These are phyloP conservation scores for Goniomonas avonlea DNA, from an alignment of 78 protist species.

Conservation along the genomic window DNA sequence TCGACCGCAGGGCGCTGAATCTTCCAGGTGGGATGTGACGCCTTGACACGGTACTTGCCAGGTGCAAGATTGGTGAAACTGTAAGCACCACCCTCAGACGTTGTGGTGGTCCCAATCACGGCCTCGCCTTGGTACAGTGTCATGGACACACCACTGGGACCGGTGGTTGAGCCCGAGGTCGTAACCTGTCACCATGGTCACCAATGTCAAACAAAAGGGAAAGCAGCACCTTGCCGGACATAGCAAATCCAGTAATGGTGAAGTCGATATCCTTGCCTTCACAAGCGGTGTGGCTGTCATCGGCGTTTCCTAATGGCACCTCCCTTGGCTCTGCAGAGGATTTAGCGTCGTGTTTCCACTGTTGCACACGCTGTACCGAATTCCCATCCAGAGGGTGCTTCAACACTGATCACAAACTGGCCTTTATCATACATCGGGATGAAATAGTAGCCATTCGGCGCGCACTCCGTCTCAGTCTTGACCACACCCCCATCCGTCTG, in stretches of 20 bases:
- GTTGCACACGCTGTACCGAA: neutral
- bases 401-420: neutral
- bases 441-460: conserved; percentile 17
- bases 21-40: neutral
- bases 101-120: neutral
- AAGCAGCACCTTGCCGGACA: neutral
- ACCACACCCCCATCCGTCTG: neutral
- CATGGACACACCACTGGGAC: conserved; percentile 5
- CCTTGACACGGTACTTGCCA: neutral
- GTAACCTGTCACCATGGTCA: neutral
- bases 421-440: conserved; percentile 5
- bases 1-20: neutral
- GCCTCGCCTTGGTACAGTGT: neutral
- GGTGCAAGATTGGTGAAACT: neutral
- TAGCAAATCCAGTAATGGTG: neutral
- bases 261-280: conserved; percentile 20
- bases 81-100: neutral
- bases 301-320: neutral
- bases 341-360: neutral
- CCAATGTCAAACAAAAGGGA: neutral
- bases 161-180: neutral
- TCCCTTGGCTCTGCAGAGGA: neutral
- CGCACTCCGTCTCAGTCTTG: conserved; percentile 13
- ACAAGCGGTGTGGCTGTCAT: neutral
- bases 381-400: neutral